These are phyloP conservation scores for Malania oleifera DNA, from an alignment of 164 flowering plant species.

Conservation along the genomic window DNA sequence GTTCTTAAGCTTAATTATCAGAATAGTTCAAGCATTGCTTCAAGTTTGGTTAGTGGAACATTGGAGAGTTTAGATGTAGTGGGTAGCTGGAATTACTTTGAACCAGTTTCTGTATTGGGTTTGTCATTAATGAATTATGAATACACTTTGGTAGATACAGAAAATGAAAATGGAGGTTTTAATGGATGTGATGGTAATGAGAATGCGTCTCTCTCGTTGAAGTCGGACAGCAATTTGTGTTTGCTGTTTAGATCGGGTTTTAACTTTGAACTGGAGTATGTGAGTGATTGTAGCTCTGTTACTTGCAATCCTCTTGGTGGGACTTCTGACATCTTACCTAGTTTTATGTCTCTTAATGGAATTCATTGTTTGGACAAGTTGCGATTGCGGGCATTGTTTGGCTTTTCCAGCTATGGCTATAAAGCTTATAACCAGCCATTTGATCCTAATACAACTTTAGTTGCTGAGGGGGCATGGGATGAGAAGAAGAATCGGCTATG, in stretches of 20 bases:
- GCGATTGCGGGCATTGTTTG: conserved; percentile 21
- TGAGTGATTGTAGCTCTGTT: conserved; percentile 18
- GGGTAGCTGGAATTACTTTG: conserved; percentile 16
- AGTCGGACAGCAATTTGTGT: not conserved
- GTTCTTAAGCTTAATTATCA: conserved; percentile 31
- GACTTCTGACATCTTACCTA: conserved; percentile 16
- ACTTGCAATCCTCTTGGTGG: conserved; percentile 32
- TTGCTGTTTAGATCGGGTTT: not conserved
- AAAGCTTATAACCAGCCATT: conserved; percentile 10
- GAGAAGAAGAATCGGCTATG: conserved; percentile 24
- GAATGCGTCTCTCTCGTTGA: conserved; percentile 6
- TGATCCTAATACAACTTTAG: conserved; percentile 20
- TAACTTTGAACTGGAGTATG: conserved; percentile 25
- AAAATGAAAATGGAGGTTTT: conserved; percentile 4
- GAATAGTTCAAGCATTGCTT: conserved; percentile 10
- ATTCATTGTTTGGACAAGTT: conserved; percentile 15
- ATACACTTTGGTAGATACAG: conserved; percentile 21
- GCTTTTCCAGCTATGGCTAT: conserved; percentile 16
- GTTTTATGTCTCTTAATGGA: conserved; percentile 5
- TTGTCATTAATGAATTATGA: conserved; percentile 14
- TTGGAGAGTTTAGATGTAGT: conserved; percentile 26
- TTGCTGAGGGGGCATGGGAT: conserved; percentile 41
- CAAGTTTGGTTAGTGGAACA: conserved; percentile 29
- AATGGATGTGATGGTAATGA: conserved; percentile 9
- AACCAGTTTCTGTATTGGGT: conserved; percentile 25